A percentile compares a stretch with the other conserved stretches of the same genome.
Evolutionary conservation across 345 rosid species (phyloP).

Genomic region (Rhizophora mangle): DNA sequence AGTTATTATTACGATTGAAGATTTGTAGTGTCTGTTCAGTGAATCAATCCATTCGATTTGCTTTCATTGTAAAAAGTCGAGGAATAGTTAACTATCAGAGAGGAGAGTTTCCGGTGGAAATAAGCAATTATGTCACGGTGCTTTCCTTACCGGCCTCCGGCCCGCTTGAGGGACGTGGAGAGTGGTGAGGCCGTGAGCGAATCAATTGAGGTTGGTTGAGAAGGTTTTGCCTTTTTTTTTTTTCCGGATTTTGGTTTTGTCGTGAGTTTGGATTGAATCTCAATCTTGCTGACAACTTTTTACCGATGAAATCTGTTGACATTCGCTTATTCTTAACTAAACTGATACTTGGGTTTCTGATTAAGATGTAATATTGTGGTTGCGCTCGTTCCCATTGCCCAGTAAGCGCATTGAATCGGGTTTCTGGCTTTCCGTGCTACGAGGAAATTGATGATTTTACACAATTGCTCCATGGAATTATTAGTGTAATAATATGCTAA

Average conservation of each 20-base stretch:
- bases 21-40: not conserved
- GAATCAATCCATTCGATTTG: not conserved
- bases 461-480: no score
- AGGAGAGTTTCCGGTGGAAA: not conserved
- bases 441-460: no score
- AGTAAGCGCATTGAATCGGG: no score
- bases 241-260: not conserved
- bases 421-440: no score
- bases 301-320: no score
- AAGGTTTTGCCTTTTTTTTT: constrained; percentile 29
- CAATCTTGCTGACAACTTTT: no score
- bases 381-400: no score
- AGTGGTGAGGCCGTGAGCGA: constrained; percentile 42
- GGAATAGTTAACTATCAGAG: not conserved
- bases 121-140: constrained; percentile 48
- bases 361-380: no score
- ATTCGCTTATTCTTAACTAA: no score
- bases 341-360: no score
- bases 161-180: constrained; percentile 33
- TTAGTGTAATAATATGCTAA: no score
- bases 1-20: not conserved
- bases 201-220: constrained; percentile 67
- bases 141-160: constrained; percentile 44
- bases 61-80: not conserved
- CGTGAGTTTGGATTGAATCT: not conserved